Evolutionary conservation across 1,284 basidiomycete species (phyloP).

Genomic region (Ganoderma sp.): DNA sequence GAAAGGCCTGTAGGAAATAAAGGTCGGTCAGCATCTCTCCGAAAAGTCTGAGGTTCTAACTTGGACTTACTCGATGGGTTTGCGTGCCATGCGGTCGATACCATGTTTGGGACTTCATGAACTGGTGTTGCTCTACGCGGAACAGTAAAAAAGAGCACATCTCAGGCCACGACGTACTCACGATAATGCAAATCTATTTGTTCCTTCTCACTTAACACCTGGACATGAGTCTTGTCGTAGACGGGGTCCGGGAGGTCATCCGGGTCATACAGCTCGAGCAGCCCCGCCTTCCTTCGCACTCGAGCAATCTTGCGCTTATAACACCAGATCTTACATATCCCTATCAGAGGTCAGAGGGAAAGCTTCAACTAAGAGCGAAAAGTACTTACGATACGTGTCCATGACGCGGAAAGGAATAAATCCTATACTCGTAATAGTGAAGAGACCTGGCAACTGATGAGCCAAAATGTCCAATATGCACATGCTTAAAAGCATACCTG

Average conservation of each 20-base stretch:
- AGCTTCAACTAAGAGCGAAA: background rate
- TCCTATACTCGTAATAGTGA: constrained; percentile 80
- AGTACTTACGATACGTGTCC: constrained; percentile 75
- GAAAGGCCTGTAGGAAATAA: constrained; percentile 66
- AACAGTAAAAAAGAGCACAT: background rate
- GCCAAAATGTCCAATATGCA: background rate
- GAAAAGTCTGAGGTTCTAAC: no score
- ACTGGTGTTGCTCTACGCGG: constrained; percentile 65
- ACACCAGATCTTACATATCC: constrained; percentile 76
- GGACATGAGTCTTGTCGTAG: constrained; percentile 76
- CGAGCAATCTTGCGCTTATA: constrained; percentile 66
- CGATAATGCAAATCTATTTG: constrained; percentile 72
- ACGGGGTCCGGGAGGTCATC: constrained; percentile 82
- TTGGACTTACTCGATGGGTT: constrained; percentile 68
- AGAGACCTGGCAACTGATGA: constrained; percentile 56
- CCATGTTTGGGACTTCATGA: constrained; percentile 80
- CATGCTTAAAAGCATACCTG: constrained; percentile 51
- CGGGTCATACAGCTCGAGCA: constrained; percentile 71
- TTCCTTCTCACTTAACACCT: constrained; percentile 76
- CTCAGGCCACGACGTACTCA: constrained; percentile 42
- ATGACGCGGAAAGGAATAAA: constrained; percentile 76
- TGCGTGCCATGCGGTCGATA: constrained; percentile 87
- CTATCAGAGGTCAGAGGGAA: constrained; percentile 42
- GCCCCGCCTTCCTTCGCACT: constrained; percentile 61
- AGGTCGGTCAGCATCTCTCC: background rate